Conservation (phyloP, 1,284 basidiomycete genomes). For the Schizopora paradoxa region DNA sequence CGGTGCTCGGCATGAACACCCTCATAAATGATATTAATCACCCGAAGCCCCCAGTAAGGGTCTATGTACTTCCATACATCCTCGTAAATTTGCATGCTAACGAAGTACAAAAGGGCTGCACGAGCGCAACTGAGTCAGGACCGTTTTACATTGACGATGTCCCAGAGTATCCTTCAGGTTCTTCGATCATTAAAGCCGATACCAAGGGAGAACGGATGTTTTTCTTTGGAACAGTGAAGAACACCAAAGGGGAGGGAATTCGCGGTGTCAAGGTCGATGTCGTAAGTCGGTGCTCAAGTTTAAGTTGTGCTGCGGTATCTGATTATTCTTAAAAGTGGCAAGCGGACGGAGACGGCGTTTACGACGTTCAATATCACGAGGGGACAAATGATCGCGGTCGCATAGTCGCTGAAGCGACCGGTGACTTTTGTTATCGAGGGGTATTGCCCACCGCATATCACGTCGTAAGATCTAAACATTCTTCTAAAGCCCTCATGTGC, state of each 20-base stretch:
- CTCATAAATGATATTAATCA: slow-evolving; percentile 36
- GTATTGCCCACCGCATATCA: slow-evolving; percentile 34
- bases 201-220: slow-evolving; percentile 34
- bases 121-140: slow-evolving; percentile 35
- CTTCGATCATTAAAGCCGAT: slow-evolving; percentile 28
- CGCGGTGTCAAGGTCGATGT: slow-evolving; percentile 33
- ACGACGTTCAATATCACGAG: slow-evolving; percentile 36
- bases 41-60: slow-evolving; percentile 30
- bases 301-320: neutral
- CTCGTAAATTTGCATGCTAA: neutral
- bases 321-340: slow-evolving; percentile 29
- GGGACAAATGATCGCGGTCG: slow-evolving; percentile 35
- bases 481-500: neutral
- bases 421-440: slow-evolving; percentile 34
- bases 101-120: slow-evolving; percentile 27
- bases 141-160: slow-evolving; percentile 37
- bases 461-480: slow-evolving; percentile 25
- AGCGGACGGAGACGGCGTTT: slow-evolving; percentile 37
- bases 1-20: slow-evolving; percentile 36
- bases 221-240: slow-evolving; percentile 32
- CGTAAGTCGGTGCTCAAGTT: no score
- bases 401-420: slow-evolving; percentile 31
- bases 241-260: slow-evolving; percentile 32
- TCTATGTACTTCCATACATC: no score
- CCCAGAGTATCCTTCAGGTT: slow-evolving; percentile 32